phyloP scores from a whole-genome alignment of 805 yeast species.

The Yarrowia alimentaria region DNA sequence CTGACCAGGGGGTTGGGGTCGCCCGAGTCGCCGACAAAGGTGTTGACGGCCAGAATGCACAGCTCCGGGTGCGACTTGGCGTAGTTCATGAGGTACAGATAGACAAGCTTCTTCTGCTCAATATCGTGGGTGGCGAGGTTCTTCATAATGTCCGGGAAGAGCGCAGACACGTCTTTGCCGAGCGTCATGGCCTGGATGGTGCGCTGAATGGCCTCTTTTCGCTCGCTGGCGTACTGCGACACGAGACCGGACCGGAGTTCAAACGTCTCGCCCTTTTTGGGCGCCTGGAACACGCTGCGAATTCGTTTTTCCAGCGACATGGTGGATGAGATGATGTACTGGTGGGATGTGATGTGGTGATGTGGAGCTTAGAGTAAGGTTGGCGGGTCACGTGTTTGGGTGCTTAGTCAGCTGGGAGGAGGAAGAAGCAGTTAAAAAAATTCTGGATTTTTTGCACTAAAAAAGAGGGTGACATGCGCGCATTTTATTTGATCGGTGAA shows the following conservation, averaged over 20 bases:
- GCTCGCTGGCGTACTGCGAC: conserved; percentile 88
- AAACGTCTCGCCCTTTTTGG: conserved; percentile 68
- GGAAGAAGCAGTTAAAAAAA: too few relatives aligned
- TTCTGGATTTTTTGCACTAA: too few relatives aligned
- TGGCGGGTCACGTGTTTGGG: too few relatives aligned
- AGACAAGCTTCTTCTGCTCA: conserved; percentile 94
- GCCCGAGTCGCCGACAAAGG: conserved; percentile 91
- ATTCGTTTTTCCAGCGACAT: conserved; percentile 38
- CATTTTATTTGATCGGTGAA: too few relatives aligned
- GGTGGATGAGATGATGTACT: too few relatives aligned
- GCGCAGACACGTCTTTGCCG: conserved; percentile 91
- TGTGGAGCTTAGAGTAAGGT: too few relatives aligned
- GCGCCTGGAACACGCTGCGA: conserved; percentile 56
- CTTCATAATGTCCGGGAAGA: conserved; percentile 94
- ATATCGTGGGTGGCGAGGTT: conserved; percentile 95
- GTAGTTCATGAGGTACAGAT: conserved; percentile 92
- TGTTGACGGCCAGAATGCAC: conserved; percentile 92
- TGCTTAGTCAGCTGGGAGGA: too few relatives aligned
- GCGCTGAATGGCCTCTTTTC: conserved; percentile 94
- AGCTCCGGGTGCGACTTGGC: conserved; percentile 96
- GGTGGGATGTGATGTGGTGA: too few relatives aligned
- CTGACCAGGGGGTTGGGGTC: conserved; percentile 96
- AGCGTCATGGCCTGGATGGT: conserved; percentile 98
- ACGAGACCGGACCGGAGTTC: conserved; percentile 89
- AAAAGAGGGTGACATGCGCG: too few relatives aligned